Evolutionary conservation across 2,329 filamentous ascomycete genomes (phyloP).

Genomic region (Neonectria sp.): DNA sequence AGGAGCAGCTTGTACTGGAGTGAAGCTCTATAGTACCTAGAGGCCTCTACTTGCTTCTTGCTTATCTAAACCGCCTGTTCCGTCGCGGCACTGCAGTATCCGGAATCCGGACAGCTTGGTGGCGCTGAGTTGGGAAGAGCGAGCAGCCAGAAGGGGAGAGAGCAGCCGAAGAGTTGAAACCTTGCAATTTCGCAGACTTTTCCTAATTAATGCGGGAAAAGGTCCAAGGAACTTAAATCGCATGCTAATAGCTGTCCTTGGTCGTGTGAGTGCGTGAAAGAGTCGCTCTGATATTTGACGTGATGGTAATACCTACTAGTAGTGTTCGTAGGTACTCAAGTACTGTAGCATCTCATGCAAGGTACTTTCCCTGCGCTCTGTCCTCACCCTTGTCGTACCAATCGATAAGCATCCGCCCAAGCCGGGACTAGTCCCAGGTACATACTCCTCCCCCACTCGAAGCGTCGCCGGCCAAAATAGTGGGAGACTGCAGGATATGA

Average conservation of each 20-base stretch:
- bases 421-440: constrained; percentile 33
- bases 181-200: constrained; percentile 19
- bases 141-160: constrained; percentile 24
- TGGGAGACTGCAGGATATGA: not conserved
- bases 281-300: not conserved
- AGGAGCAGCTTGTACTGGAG: not conserved
- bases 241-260: not conserved
- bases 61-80: constrained; percentile 22
- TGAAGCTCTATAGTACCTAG: not conserved
- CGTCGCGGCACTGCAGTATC: not conserved
- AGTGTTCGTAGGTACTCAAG: too few relatives aligned
- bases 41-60: not conserved
- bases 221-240: not conserved
- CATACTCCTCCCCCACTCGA: constrained; percentile 32
- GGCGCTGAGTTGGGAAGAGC: not conserved
- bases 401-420: constrained; percentile 41
- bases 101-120: not conserved
- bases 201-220: too few relatives aligned
- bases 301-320: not conserved
- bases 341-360: not conserved
- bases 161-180: constrained; percentile 21
- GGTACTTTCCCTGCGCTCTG: not conserved
- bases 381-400: constrained; percentile 23
- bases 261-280: not conserved
- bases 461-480: constrained; percentile 13